These are phyloP conservation scores for Rhodosporidiobolus sp. DNA, from an alignment of 768 basidiomycete species.

Conservation along the genomic window DNA sequence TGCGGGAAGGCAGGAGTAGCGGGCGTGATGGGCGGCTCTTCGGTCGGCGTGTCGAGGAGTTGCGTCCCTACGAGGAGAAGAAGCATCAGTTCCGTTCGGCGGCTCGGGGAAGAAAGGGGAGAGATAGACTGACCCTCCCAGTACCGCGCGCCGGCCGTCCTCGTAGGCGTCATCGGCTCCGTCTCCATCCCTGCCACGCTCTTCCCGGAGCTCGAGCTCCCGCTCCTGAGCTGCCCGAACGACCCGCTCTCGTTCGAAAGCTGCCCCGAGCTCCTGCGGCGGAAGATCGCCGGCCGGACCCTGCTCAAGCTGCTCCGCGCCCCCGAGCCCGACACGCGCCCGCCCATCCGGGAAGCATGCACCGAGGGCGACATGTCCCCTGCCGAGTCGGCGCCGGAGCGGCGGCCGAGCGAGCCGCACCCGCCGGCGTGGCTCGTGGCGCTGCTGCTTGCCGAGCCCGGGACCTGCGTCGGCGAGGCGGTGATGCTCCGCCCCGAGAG, in stretches of 20 bases:
- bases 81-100: neutral
- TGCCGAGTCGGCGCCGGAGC: neutral
- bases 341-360: conserved; percentile 14
- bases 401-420: neutral
- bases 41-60: conserved; percentile 33
- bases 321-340: neutral
- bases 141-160: conserved; percentile 19
- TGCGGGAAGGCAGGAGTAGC: conserved; percentile 30
- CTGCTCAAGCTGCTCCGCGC: conserved; percentile 5
- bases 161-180: conserved; percentile 46
- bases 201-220: conserved; percentile 20
- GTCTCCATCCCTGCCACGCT: conserved; percentile 30
- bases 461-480: neutral
- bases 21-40: conserved; percentile 30
- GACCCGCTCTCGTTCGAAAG: conserved; percentile 24
- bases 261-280: conserved; percentile 33
- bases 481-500: conserved; percentile 2
- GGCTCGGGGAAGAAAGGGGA: neutral
- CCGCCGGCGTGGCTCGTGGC: neutral
- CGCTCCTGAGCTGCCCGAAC: conserved; percentile 15
- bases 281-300: conserved; percentile 26
- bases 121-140: conserved; percentile 22
- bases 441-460: neutral
- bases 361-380: conserved; percentile 32
- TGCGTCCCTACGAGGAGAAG: conserved; percentile 12